phyloP scores from a whole-genome alignment of 139 green algal genomes.

The Asterochloris sp. region DNA sequence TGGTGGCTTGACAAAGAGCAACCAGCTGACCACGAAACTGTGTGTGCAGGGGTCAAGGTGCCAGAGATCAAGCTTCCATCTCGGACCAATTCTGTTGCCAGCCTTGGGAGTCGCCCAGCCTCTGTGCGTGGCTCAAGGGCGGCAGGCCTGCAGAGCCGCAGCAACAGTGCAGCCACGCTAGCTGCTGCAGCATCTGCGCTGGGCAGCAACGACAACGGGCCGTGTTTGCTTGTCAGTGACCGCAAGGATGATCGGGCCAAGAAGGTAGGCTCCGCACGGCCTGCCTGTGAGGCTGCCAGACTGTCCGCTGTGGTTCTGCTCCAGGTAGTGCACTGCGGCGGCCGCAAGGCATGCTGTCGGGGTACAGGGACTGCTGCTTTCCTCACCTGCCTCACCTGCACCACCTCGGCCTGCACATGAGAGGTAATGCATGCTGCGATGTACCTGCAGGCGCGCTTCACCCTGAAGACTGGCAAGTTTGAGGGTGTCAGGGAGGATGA shows the following conservation, averaged over 20 bases:
- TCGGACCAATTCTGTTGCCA: too few species aligned
- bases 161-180: not conserved
- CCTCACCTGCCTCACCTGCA: not conserved
- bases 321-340: too few species aligned
- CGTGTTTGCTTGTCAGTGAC: slow-evolving; percentile 39
- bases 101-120: too few species aligned
- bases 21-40: too few species aligned
- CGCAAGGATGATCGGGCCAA: slow-evolving; percentile 66
- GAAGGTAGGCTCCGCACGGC: slow-evolving; percentile 8
- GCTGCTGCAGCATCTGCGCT: not conserved
- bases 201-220: slow-evolving; percentile 1
- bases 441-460: slow-evolving; percentile 36
- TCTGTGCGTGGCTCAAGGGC: too few species aligned
- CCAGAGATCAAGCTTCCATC: too few species aligned
- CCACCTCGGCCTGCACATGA: not conserved
- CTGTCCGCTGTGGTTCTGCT: too few species aligned
- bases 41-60: too few species aligned
- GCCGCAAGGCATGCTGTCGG: too few species aligned
- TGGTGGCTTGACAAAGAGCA: too few species aligned
- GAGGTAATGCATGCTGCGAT: not conserved
- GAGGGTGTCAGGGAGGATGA: slow-evolving; percentile 67
- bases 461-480: slow-evolving; percentile 55
- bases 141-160: not conserved
- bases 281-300: too few species aligned
- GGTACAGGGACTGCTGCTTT: too few species aligned